Conservation (phyloP, 2,329 filamentous ascomycete species). For the Esteya vermicola region DNA sequence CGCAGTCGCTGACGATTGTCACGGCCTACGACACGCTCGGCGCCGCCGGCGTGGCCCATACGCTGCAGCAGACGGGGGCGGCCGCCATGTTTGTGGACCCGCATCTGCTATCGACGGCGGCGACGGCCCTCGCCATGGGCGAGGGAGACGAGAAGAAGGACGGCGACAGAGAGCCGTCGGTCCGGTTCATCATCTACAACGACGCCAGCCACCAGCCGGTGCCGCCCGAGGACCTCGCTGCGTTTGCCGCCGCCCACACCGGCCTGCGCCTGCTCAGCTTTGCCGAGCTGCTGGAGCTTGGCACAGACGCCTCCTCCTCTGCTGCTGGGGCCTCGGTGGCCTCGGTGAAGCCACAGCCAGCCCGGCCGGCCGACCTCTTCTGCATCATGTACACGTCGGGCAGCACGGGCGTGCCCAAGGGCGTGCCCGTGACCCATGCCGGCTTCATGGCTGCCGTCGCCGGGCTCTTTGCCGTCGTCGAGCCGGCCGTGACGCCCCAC, state of each 20-base stretch:
- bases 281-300: slow-evolving; percentile 39
- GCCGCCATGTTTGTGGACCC: slow-evolving; percentile 81
- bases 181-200: slow-evolving; percentile 51
- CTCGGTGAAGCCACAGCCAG: no score
- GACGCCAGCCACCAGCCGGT: slow-evolving; percentile 35
- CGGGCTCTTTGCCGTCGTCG: slow-evolving; percentile 66
- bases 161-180: slow-evolving; percentile 38
- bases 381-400: slow-evolving; percentile 84
- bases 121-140: slow-evolving; percentile 39
- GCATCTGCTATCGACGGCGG: slow-evolving; percentile 51
- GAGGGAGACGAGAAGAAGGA: no score
- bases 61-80: slow-evolving; percentile 65
- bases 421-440: slow-evolving; percentile 68
- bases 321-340: no score
- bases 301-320: slow-evolving; percentile 45
- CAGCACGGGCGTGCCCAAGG: slow-evolving; percentile 79
- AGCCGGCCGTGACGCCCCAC: slow-evolving; percentile 59
- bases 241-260: slow-evolving; percentile 41
- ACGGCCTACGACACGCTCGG: slow-evolving; percentile 92
- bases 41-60: slow-evolving; percentile 71
- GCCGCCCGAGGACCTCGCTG: slow-evolving; percentile 34
- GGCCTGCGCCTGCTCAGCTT: slow-evolving; percentile 38
- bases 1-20: slow-evolving; percentile 82
- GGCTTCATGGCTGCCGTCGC: slow-evolving; percentile 72
- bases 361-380: slow-evolving; percentile 62